phyloP scores from a whole-genome alignment of 2,329 filamentous ascomycete species.

The Madurella fahalii region DNA sequence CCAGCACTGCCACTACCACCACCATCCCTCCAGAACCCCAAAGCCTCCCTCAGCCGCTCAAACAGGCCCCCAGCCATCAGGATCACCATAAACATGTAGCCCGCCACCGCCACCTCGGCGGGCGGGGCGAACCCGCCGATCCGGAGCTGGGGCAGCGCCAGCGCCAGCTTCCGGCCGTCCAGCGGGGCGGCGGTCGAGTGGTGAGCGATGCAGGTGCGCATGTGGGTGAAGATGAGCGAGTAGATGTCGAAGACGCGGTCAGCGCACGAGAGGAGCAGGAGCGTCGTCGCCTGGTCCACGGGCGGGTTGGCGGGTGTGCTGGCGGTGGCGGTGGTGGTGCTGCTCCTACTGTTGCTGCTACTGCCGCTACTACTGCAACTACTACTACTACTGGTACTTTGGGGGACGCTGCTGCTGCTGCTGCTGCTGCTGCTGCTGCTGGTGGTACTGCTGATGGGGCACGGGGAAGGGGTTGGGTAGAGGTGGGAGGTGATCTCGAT shows the following conservation, averaged over 20 bases:
- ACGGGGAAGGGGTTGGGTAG: not conserved
- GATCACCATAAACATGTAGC: conserved; percentile 11
- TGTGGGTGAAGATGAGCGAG: conserved; percentile 1
- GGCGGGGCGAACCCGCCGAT: conserved; percentile 2
- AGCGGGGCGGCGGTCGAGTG: not conserved
- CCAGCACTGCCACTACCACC: not conserved
- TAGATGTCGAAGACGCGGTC: conserved; percentile 11
- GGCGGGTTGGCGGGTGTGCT: no score
- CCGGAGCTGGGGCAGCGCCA: not conserved
- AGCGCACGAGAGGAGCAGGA: conserved; percentile 7
- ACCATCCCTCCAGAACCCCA: not conserved
- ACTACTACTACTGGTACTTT: no score
- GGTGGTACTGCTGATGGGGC: no score
- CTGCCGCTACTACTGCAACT: no score
- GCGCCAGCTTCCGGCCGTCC: not conserved
- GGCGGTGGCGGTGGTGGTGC: no score
- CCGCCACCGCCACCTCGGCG: not conserved
- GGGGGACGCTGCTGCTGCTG: no score
- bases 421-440: no score
- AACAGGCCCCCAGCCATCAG: conserved; percentile 11
- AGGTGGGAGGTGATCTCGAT: conserved; percentile 5
- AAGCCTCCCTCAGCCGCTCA: conserved; percentile 5
- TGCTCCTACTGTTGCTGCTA: no score
- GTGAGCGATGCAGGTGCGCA: conserved; percentile 5
- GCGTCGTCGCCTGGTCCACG: conserved; percentile 1